Percentiles rank a stretch among this genome's conserved stretches.
Evolutionary conservation across 1,139 yeast species (phyloP).

Genomic region (Zhuliangozyma blackwelliae): DNA sequence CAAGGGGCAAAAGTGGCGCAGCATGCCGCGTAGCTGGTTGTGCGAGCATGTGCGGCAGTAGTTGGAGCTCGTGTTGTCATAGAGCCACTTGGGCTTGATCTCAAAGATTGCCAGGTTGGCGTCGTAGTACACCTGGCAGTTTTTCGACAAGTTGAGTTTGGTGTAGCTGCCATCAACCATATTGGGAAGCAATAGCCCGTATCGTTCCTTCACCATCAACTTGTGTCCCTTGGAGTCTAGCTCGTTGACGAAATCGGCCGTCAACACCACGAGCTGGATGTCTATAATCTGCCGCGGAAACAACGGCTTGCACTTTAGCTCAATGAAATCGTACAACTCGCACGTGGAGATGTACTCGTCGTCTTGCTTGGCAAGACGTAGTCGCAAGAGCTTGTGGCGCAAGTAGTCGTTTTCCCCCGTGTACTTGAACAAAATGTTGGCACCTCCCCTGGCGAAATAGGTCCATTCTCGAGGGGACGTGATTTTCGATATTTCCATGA

Average conservation of each 20-base stretch:
- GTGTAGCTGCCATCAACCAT: slow-evolving; percentile 32
- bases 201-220: slow-evolving; percentile 35
- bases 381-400: slow-evolving; percentile 32
- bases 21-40: slow-evolving; percentile 29
- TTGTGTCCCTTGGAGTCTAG: slow-evolving; percentile 25
- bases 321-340: slow-evolving; percentile 41
- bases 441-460: slow-evolving; percentile 44
- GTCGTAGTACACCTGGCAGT: slow-evolving; percentile 31
- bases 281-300: slow-evolving; percentile 39
- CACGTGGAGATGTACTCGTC: slow-evolving; percentile 42
- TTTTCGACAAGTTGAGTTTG: slow-evolving; percentile 26
- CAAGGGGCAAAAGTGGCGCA: slow-evolving; percentile 43
- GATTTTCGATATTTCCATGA: slow-evolving; percentile 40
- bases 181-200: slow-evolving; percentile 41
- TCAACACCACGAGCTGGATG: slow-evolving; percentile 35
- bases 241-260: slow-evolving; percentile 28
- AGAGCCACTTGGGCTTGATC: slow-evolving; percentile 47
- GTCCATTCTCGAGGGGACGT: slow-evolving; percentile 41
- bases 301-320: slow-evolving; percentile 36
- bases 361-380: slow-evolving; percentile 33
- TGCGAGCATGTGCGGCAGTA: slow-evolving; percentile 46
- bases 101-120: slow-evolving; percentile 23
- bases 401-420: slow-evolving; percentile 35
- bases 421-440: slow-evolving; percentile 42
- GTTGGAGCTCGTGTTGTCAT: slow-evolving; percentile 33